Percentiles rank a stretch among this genome's conserved stretches.
phyloP scores from a whole-genome alignment of 108 stramenopile species.

The Nannochloropsis oceanica region DNA sequence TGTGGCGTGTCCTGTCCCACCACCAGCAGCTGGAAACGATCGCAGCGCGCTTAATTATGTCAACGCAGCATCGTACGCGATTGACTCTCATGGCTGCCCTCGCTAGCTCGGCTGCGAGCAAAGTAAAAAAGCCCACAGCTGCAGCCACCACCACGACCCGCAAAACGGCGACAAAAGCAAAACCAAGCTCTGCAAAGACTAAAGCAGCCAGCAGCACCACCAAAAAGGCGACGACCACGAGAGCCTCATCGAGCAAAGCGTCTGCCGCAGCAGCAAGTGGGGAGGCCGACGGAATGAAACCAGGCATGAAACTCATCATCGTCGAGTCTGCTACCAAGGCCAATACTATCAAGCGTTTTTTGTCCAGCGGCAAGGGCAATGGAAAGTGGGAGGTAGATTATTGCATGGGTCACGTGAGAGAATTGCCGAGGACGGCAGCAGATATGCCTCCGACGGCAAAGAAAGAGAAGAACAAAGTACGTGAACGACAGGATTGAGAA shows the following conservation, averaged over 20 bases:
- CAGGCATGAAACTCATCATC: slow-evolving; percentile 29
- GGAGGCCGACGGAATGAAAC: neutral
- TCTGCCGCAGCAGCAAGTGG: neutral
- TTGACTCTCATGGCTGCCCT: too few species aligned
- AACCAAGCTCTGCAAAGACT: neutral
- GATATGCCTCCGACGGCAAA: neutral
- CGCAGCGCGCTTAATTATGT: too few species aligned
- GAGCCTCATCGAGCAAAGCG: neutral
- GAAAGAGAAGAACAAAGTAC: slow-evolving; percentile 8
- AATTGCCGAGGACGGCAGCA: neutral
- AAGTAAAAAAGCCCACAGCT: neutral
- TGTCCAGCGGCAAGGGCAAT: neutral
- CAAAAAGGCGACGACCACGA: neutral
- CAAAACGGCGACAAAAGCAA: neutral
- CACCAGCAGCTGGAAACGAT: too few species aligned
- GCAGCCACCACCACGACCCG: neutral
- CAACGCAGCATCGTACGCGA: too few species aligned
- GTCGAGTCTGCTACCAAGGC: slow-evolving; percentile 46
- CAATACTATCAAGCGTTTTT: slow-evolving; percentile 27
- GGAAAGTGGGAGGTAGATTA: slow-evolving; percentile 22
- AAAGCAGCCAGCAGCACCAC: too few species aligned
- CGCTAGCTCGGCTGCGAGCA: too few species aligned
- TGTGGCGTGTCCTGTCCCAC: too few species aligned
- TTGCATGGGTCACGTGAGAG: slow-evolving; percentile 38
- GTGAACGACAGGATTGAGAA: neutral